These are phyloP conservation scores for Candida ulmi DNA, from an alignment of 805 yeast genomes.

Conservation along the genomic window DNA sequence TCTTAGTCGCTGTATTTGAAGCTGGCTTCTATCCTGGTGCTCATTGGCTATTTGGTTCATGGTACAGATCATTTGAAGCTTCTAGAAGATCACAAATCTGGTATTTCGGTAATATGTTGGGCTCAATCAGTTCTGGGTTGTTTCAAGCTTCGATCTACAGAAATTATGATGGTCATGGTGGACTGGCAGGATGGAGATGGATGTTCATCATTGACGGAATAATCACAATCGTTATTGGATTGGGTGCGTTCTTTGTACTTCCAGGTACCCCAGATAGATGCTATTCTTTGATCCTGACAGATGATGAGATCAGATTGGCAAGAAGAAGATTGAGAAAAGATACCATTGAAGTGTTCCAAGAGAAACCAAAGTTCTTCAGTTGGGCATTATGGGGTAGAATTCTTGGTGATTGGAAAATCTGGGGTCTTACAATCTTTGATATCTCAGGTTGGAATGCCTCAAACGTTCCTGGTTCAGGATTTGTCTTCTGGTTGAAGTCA, in stretches of 20 bases:
- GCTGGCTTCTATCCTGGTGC: slow-evolving; percentile 55
- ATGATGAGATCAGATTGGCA: slow-evolving; percentile 50
- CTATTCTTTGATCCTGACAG: slow-evolving; percentile 45
- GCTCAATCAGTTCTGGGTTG: slow-evolving; percentile 57
- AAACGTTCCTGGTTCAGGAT: slow-evolving; percentile 44
- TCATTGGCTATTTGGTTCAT: slow-evolving; percentile 50
- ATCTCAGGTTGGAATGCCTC: slow-evolving; percentile 53
- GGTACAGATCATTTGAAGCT: slow-evolving; percentile 50
- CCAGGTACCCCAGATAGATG: slow-evolving; percentile 64
- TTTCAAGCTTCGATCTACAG: slow-evolving; percentile 33
- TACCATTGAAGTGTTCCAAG: slow-evolving; percentile 26
- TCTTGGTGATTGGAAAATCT: slow-evolving; percentile 51
- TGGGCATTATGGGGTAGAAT: slow-evolving; percentile 45
- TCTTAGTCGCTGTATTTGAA: slow-evolving; percentile 61
- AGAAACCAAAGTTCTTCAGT: slow-evolving; percentile 31
- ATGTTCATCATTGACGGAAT: slow-evolving; percentile 61
- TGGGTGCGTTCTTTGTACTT: slow-evolving; percentile 15
- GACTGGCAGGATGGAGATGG: slow-evolving; percentile 68
- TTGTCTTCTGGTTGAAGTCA: slow-evolving; percentile 40
- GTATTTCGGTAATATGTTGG: slow-evolving; percentile 57
- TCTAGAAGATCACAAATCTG: slow-evolving; percentile 54
- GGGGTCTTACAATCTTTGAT: slow-evolving; percentile 42
- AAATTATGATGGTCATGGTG: slow-evolving; percentile 41
- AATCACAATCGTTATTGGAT: slow-evolving; percentile 44
- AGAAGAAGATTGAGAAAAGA: slow-evolving; percentile 34